A percentile compares a stretch with the other conserved stretches of the same genome.
phyloP scores from a whole-genome alignment of 2,329 filamentous ascomycete species.

The Stemphylium beticola region DNA sequence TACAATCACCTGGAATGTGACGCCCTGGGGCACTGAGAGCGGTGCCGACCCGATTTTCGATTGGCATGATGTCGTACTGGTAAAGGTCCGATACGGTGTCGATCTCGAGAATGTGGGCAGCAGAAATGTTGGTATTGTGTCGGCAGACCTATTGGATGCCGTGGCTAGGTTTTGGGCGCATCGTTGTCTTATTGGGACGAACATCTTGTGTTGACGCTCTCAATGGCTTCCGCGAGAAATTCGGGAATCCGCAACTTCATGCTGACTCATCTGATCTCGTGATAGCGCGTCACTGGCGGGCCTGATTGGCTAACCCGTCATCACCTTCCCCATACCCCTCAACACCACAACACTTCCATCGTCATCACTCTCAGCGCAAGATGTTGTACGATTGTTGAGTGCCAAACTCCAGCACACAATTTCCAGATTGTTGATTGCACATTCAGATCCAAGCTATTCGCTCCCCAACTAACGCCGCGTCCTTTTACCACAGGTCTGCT shows the following conservation, averaged over 20 bases:
- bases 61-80: conserved; percentile 67
- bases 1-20: conserved; percentile 73
- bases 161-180: conserved; percentile 59
- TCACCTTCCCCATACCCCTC: conserved; percentile 3
- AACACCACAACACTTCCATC: conserved; percentile 5
- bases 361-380: not conserved
- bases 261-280: conserved; percentile 27
- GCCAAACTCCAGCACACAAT: not conserved
- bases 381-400: not conserved
- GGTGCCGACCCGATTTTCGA: conserved; percentile 85
- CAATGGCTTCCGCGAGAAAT: conserved; percentile 28
- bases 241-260: conserved; percentile 24
- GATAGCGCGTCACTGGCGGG: conserved; percentile 15
- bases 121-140: conserved; percentile 73
- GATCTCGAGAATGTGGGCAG: conserved; percentile 70
- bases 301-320: conserved; percentile 7
- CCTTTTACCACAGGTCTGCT: conserved; percentile 17
- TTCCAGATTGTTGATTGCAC: not conserved
- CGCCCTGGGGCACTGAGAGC: conserved; percentile 55
- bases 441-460: not conserved
- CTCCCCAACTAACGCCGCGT: conserved; percentile 14
- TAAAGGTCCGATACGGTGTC: conserved; percentile 66
- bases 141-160: conserved; percentile 50
- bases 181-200: conserved; percentile 67
- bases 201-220: conserved; percentile 58